Evolutionary conservation across 1,139 yeast species (phyloP).

Genomic region (Hyphopichia wangnamkhiaoensis): DNA sequence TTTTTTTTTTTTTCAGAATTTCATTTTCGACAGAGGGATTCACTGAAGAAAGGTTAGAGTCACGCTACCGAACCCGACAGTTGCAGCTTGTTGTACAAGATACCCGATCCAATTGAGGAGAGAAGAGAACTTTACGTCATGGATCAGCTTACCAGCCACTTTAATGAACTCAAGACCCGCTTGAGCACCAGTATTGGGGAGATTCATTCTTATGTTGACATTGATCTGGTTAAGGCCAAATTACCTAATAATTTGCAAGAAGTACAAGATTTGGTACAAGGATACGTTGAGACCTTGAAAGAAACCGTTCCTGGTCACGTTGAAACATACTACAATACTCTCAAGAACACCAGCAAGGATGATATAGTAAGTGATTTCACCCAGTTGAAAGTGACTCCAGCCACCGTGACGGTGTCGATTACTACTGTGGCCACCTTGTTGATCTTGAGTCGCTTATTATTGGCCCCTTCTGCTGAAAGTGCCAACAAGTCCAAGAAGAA

Average conservation of each 20-base stretch:
- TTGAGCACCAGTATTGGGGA: not conserved
- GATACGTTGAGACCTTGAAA: conserved; percentile 1
- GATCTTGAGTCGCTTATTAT: conserved; percentile 14
- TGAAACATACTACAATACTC: conserved; percentile 1
- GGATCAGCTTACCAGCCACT: conserved; percentile 1
- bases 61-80: no score
- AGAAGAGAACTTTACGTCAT: not conserved
- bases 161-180: not conserved
- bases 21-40: no score
- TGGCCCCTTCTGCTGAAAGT: conserved; percentile 9
- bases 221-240: not conserved
- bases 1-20: not conserved
- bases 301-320: not conserved
- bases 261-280: not conserved
- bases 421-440: conserved; percentile 32
- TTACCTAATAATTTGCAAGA: not conserved
- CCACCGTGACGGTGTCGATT: conserved; percentile 36
- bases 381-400: conserved; percentile 32
- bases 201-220: not conserved
- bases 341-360: conserved; percentile 13
- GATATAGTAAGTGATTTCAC: conserved; percentile 33
- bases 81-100: no score
- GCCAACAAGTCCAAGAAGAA: conserved; percentile 12
- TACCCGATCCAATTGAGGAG: not conserved
- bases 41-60: not conserved